Conservation (phyloP, 2,329 filamentous ascomycete genomes). For the Phialocephala sp. region DNA sequence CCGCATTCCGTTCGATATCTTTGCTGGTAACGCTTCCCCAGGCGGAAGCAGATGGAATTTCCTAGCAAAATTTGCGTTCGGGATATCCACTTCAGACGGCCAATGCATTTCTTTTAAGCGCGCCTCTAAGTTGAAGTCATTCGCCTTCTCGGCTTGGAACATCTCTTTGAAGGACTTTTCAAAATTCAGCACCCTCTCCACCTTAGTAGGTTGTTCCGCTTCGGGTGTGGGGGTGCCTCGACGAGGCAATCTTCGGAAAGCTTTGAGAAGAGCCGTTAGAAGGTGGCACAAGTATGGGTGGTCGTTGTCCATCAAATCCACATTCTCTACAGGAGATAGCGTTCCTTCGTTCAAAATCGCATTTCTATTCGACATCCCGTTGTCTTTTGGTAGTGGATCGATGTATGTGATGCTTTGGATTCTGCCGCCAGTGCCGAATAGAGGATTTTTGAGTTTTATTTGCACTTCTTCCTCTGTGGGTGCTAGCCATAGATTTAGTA, state of each 20-base stretch:
- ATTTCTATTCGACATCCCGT: neutral
- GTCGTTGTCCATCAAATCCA: too few relatives aligned
- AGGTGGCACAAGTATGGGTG: neutral
- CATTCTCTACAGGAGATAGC: too few relatives aligned
- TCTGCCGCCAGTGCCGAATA: slow-evolving; percentile 23
- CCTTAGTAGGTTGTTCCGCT: neutral
- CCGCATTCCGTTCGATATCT: slow-evolving; percentile 17
- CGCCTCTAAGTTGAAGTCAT: neutral
- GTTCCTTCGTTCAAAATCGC: neutral
- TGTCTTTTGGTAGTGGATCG: neutral
- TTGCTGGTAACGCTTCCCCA: slow-evolving; percentile 23
- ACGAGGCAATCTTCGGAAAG: neutral
- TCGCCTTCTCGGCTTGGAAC: neutral
- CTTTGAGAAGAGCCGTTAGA: neutral
- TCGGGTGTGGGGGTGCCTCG: neutral
- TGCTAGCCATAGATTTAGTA: slow-evolving; percentile 13
- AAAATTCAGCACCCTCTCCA: slow-evolving; percentile 1
- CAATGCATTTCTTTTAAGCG: slow-evolving; percentile 19
- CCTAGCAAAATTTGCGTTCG: slow-evolving; percentile 52
- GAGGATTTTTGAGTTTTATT: slow-evolving; percentile 22
- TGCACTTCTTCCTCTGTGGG: slow-evolving; percentile 25
- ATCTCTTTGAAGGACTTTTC: neutral
- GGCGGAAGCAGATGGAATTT: slow-evolving; percentile 49
- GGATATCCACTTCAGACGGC: slow-evolving; percentile 41
- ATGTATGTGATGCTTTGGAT: neutral